These are phyloP conservation scores for Eucalyptus regnans DNA, from an alignment of 345 rosid species.

Conservation along the genomic window DNA sequence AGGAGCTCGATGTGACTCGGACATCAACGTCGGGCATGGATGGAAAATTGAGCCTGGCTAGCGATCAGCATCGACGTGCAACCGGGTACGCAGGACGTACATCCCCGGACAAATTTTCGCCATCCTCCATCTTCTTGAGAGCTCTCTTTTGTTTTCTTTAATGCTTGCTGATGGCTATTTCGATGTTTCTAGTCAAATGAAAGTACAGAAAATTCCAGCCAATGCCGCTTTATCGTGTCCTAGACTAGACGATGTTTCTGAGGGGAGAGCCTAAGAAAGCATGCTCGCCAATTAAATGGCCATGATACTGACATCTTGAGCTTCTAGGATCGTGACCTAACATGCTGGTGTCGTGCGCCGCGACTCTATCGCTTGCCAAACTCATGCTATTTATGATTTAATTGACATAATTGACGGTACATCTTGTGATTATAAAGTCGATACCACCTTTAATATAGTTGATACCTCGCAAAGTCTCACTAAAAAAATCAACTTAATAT, in stretches of 20 bases:
- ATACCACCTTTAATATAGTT: neutral
- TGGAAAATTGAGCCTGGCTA: neutral
- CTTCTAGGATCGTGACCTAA: neutral
- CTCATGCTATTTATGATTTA: neutral
- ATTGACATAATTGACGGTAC: fast-evolving
- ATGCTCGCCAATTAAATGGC: neutral
- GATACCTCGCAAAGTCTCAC: neutral
- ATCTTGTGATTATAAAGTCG: neutral
- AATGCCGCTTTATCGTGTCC: neutral
- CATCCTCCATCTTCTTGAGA: neutral
- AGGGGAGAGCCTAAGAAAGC: neutral
- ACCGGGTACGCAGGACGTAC: neutral
- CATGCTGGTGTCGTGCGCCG: fast-evolving
- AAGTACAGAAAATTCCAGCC: neutral
- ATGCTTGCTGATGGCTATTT: neutral
- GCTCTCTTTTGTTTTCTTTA: neutral
- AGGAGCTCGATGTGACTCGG: neutral
- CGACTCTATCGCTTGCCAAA: fast-evolving
- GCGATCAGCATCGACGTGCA: neutral
- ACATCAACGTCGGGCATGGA: neutral
- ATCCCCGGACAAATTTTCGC: neutral
- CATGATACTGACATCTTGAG: neutral
- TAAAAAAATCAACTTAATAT: neutral
- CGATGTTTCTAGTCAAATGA: neutral
- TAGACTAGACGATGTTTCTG: neutral